Evolutionary conservation across 352 stramenopile genomes (phyloP), one percentile per base, ranked within the genome.

Genomic region (Pythium utonaiense): DNA sequence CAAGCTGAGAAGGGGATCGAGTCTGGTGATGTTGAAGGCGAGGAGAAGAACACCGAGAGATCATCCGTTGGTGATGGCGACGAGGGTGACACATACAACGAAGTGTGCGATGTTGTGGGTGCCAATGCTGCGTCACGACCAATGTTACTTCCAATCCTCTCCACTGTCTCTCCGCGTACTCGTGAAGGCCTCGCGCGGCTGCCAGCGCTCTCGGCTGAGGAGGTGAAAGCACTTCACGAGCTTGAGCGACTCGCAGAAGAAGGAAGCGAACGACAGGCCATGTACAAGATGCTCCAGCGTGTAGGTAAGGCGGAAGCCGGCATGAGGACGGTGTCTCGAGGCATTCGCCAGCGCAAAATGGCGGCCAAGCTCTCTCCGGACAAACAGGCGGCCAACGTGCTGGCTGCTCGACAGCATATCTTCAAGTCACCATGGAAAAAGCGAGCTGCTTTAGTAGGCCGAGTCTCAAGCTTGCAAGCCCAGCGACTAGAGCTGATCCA

Each of bases 121-220:
- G 33, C 28, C 22, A 44, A 24, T 42, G 38, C 8, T 19, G 28
- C 28, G 6, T n/a, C 34, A 10, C 47, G 9, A 6, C 3, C 45
- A 9, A 9, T 71, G 5, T 36, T 70, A 9, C 58, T 86, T 1
- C 79, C 79, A 13, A 31, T 87, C 12, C 55, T 89, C 21, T 75
- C 57, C 33, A 83, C 69, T 7, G 67, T 89, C 19, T 81, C 77
- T 1, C 77, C 79, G 16, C 56, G 75, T 50, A 86, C 73, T n/a
- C 70, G 67, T 30, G 63, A 71, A 21, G 66, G 63, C 6, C 62
- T 89, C 12, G 69, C 75, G 6, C 69, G 70, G 0, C 41, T 89
- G 3, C 75, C 79, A 2, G 57, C 75, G 22, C 66, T 73, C 21
- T 73, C 36, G 2, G 33, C 62, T 10, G 61, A 66, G 13, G 79